phyloP scores from a whole-genome alignment of 2,329 filamentous ascomycete species.

The Erysiphe neolycopersici region DNA sequence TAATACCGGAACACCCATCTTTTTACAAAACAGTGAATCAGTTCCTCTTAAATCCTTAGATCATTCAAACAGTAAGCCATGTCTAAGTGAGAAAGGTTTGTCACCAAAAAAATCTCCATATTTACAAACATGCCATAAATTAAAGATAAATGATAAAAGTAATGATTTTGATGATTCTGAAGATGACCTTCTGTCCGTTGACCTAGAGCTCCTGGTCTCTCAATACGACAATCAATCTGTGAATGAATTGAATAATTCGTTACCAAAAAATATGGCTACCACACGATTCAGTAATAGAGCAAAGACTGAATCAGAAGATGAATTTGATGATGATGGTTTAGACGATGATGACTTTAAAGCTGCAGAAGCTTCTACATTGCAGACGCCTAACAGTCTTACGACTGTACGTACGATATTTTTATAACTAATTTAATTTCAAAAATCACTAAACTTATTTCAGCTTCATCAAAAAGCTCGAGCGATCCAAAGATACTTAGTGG shows the following conservation, averaged over 20 bases:
- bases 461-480: conserved; percentile 38
- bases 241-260: neutral
- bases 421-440: conserved; percentile 9
- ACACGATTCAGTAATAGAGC: neutral
- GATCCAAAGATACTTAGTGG: conserved; percentile 70
- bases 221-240: conserved; percentile 20
- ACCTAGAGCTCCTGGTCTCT: conserved; percentile 29
- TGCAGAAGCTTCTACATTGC: conserved; percentile 30
- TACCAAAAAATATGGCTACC: neutral
- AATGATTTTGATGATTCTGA: conserved; percentile 43
- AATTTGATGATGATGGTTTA: conserved; percentile 39
- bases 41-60: neutral
- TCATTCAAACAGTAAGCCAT: neutral
- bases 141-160: neutral
- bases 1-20: conserved; percentile 10
- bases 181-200: conserved; percentile 31
- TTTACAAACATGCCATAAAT: neutral
- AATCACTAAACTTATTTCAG: conserved; percentile 40
- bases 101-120: neutral
- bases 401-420: conserved; percentile 25
- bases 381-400: conserved; percentile 13
- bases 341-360: conserved; percentile 49
- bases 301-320: conserved; percentile 34
- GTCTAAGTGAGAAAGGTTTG: conserved; percentile 4
- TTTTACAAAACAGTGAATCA: neutral